Conservation (phyloP, 257 asterid genomes). For the Solanum clarkiae region DNA sequence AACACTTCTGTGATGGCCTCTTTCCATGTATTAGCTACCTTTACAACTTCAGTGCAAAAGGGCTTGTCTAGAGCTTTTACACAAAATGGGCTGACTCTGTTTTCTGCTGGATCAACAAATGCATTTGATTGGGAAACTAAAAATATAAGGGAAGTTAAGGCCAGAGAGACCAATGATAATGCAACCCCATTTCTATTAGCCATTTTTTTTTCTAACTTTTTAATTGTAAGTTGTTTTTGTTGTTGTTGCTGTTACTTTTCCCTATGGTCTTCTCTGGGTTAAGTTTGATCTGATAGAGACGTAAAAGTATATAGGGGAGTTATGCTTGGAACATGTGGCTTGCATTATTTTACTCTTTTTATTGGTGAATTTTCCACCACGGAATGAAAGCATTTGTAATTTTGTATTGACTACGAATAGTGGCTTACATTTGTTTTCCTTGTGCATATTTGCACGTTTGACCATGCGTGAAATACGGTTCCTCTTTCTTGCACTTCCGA, state of each 20-base stretch:
- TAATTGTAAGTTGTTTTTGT: neutral
- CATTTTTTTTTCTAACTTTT: neutral
- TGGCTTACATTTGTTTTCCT: neutral
- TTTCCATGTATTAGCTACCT: neutral
- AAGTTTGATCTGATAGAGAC: neutral
- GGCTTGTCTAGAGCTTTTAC: neutral
- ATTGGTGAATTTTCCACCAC: neutral
- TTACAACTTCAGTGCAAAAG: neutral
- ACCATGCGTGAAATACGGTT: neutral
- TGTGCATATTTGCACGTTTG: neutral
- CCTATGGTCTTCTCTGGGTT: neutral
- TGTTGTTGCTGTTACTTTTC: neutral
- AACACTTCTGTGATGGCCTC: neutral
- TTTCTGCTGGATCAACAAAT: neutral
- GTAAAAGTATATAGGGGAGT: neutral
- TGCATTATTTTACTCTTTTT: neutral
- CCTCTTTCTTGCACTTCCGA: too few species aligned
- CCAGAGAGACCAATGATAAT: constrained; percentile 1
- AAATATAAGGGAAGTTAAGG: neutral
- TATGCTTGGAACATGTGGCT: neutral
- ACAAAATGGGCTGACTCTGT: neutral
- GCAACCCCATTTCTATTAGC: neutral
- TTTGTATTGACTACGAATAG: neutral
- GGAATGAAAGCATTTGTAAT: neutral
- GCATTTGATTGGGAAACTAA: neutral